phyloP scores from a whole-genome alignment of 306 rosid genomes.

The Crataegus laevigata region DNA sequence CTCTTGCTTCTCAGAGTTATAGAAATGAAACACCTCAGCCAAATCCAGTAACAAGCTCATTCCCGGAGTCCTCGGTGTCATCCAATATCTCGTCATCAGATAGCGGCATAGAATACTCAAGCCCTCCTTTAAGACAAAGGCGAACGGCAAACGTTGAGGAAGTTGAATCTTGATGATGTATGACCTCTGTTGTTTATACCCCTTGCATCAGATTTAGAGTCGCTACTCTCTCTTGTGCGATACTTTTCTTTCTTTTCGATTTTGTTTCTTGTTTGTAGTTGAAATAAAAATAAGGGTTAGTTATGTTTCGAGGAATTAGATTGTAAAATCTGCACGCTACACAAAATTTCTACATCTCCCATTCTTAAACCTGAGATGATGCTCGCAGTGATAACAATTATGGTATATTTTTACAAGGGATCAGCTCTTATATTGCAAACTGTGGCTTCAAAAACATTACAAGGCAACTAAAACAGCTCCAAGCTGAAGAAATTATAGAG shows the following conservation, averaged over 20 bases:
- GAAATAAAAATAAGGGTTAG: neutral
- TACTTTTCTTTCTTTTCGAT: neutral
- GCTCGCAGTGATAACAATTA: no score
- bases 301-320: neutral
- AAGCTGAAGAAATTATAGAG: neutral
- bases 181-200: neutral
- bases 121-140: conserved; percentile 47
- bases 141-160: conserved; percentile 34
- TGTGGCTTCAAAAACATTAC: neutral
- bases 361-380: no score
- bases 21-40: conserved; percentile 41
- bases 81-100: conserved; percentile 46
- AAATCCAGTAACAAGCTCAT: conserved; percentile 27
- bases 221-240: neutral
- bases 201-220: neutral
- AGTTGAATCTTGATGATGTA: conserved; percentile 34
- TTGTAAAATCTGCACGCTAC: neutral
- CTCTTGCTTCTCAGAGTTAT: conserved; percentile 30
- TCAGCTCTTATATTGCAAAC: no score
- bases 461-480: neutral
- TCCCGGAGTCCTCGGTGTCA: conserved; percentile 35
- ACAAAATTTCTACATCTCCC: neutral
- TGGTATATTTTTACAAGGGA: no score
- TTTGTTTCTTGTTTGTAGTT: neutral
- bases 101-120: conserved; percentile 32